Conservation (phyloP, 208 protist species). For the Leishmania tarentolae region DNA sequence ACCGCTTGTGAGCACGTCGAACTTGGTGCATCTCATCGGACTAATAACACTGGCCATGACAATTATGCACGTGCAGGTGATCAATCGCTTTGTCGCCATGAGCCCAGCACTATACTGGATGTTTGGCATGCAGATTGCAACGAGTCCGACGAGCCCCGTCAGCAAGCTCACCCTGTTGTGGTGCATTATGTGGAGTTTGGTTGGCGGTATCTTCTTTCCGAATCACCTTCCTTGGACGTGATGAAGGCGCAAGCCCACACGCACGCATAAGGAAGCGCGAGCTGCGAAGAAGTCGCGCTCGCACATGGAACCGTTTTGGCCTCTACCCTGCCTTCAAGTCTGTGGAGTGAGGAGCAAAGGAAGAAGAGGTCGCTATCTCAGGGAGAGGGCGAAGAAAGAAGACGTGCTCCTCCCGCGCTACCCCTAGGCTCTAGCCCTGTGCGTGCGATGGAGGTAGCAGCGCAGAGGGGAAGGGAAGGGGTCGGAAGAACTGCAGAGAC, state of each 20-base stretch:
- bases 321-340: not conserved
- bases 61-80: conserved; percentile 79
- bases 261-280: not conserved
- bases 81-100: conserved; percentile 73
- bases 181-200: conserved; percentile 52
- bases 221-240: conserved; percentile 85
- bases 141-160: conserved; percentile 24
- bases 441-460: no score
- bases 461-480: no score
- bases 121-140: conserved; percentile 49
- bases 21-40: conserved; percentile 51
- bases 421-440: no score
- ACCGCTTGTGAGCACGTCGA: conserved; percentile 50
- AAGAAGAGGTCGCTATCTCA: not conserved
- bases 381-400: not conserved
- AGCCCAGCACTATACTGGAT: conserved; percentile 75
- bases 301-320: not conserved
- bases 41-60: conserved; percentile 52
- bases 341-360: not conserved
- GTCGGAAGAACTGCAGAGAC: no score
- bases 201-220: conserved; percentile 66
- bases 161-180: conserved; percentile 52
- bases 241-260: not conserved
- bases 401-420: not conserved
- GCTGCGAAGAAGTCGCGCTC: not conserved